phyloP scores from a whole-genome alignment of 2,329 filamentous ascomycete genomes.

The Penicillium sp. region DNA sequence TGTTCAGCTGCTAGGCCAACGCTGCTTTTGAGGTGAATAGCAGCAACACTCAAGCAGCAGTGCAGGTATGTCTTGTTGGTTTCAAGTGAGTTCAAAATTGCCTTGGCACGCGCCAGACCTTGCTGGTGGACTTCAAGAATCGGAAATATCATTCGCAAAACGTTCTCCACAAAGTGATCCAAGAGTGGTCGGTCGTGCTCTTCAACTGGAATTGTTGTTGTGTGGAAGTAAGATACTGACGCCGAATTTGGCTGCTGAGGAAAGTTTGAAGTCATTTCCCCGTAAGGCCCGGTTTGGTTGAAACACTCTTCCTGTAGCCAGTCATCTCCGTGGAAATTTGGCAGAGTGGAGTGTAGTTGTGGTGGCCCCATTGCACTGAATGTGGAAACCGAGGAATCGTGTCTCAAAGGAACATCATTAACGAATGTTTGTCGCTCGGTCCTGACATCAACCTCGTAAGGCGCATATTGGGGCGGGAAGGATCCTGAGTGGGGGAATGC shows the following conservation, averaged over 20 bases:
- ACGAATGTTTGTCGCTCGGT: constrained; percentile 93
- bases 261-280: no score
- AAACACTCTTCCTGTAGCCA: constrained; percentile 76
- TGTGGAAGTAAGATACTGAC: neutral
- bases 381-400: constrained; percentile 86
- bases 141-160: constrained; percentile 87
- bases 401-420: constrained; percentile 82
- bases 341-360: constrained; percentile 68
- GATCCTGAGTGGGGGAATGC: constrained; percentile 50
- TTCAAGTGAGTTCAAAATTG: constrained; percentile 85
- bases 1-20: constrained; percentile 69
- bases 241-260: no score
- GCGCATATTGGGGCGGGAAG: constrained; percentile 63
- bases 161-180: constrained; percentile 87
- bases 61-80: constrained; percentile 93
- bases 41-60: constrained; percentile 91
- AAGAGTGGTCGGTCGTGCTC: constrained; percentile 85
- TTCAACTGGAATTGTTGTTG: constrained; percentile 70
- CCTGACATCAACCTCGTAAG: constrained; percentile 95
- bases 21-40: constrained; percentile 86
- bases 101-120: constrained; percentile 76
- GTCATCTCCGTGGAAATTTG: constrained; percentile 66
- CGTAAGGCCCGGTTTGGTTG: constrained; percentile 54
- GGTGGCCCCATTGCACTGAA: constrained; percentile 91
- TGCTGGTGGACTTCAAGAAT: constrained; percentile 89